phyloP scores from a whole-genome alignment of 805 yeast species.

The Yarrowia sp. region DNA sequence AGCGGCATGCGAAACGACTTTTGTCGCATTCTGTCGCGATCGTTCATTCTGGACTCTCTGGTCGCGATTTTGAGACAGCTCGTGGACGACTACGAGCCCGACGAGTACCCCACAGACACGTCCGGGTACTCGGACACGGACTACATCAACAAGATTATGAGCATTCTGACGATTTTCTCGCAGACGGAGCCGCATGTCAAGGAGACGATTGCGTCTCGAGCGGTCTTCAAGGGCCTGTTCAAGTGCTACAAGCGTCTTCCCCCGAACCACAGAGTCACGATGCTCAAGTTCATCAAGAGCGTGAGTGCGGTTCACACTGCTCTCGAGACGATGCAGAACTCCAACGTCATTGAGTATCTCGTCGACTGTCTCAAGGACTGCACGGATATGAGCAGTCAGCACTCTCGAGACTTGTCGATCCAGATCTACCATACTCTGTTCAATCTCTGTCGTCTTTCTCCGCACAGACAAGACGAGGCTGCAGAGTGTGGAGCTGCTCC shows the following conservation, averaged over 20 bases:
- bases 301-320: conserved; percentile 36
- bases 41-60: conserved; percentile 43
- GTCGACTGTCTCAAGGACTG: conserved; percentile 38
- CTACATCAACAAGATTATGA: conserved; percentile 41
- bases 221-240: conserved; percentile 41
- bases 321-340: conserved; percentile 36
- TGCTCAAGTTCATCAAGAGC: conserved; percentile 47
- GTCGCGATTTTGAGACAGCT: conserved; percentile 42
- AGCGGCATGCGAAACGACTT: conserved; percentile 43
- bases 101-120: conserved; percentile 29
- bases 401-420: conserved; percentile 45
- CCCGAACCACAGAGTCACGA: conserved; percentile 40
- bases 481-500: conserved; percentile 51
- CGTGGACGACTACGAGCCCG: conserved; percentile 25
- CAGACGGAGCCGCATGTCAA: conserved; percentile 50
- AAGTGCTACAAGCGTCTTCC: conserved; percentile 34
- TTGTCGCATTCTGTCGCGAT: conserved; percentile 47
- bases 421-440: conserved; percentile 50
- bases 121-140: conserved; percentile 28
- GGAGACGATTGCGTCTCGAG: conserved; percentile 31
- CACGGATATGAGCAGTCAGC: conserved; percentile 8
- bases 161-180: conserved; percentile 45
- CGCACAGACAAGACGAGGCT: conserved; percentile 46
- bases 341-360: conserved; percentile 47
- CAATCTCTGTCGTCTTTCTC: conserved; percentile 52